These are phyloP conservation scores for Tylopilus sp. DNA, from an alignment of 1,284 basidiomycete genomes.

Conservation along the genomic window DNA sequence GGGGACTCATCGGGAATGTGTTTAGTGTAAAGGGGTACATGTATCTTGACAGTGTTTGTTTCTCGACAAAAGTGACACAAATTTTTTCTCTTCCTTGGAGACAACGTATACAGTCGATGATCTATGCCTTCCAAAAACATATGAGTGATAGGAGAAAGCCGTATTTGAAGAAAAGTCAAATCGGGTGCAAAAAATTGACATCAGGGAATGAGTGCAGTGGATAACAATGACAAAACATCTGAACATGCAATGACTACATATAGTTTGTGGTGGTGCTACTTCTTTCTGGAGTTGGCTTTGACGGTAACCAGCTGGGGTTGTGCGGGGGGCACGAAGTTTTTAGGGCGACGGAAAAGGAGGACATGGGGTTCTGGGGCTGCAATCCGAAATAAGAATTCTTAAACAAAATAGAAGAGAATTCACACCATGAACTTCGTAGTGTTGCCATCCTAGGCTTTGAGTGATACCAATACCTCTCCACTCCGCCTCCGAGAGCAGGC, in stretches of 20 bases:
- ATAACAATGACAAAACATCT: slow-evolving; percentile 18
- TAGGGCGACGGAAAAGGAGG: slow-evolving; percentile 71
- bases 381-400: slow-evolving; percentile 10
- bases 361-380: slow-evolving; percentile 85
- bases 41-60: too few relatives aligned
- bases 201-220: slow-evolving; percentile 22
- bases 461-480: slow-evolving; percentile 97
- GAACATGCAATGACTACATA: slow-evolving; percentile 27
- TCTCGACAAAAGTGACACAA: neutral
- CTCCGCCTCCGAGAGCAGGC: slow-evolving; percentile 82
- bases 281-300: slow-evolving; percentile 39
- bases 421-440: slow-evolving; percentile 94
- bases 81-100: slow-evolving; percentile 8
- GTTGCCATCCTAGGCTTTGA: slow-evolving; percentile 95
- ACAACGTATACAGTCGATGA: slow-evolving; percentile 8
- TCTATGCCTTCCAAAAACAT: slow-evolving; percentile 10
- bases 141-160: slow-evolving; percentile 4
- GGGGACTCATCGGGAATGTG: too few relatives aligned
- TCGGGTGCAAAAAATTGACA: slow-evolving; percentile 11
- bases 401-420: slow-evolving; percentile 7
- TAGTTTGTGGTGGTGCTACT: slow-evolving; percentile 20
- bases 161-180: slow-evolving; percentile 6
- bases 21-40: too few relatives aligned
- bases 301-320: slow-evolving; percentile 35
- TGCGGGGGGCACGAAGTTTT: slow-evolving; percentile 55